Base-by-base conservation (phyloP, 2,329 filamentous ascomycete species). In the Diaporthe sp. region DNA sequence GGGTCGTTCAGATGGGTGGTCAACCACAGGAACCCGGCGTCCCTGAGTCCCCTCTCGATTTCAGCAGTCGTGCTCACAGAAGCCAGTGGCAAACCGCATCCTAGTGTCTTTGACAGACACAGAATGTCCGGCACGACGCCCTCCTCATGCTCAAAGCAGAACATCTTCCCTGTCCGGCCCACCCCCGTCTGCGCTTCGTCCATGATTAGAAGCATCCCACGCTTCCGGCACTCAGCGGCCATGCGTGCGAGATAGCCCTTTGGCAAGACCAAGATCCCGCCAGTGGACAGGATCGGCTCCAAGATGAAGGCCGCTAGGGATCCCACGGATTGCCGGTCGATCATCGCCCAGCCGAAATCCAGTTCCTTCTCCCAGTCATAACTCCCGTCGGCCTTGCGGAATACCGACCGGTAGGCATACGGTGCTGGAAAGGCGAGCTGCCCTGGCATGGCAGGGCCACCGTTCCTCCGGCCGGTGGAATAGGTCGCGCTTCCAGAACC, bases 301-400 rank as follows among this genome's bases (percentile, higher is more conserved):
- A 93, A 82, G 73, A 93, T 90, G 44, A 91, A 88, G 0, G 92
- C 92, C 0, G 91, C 91, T 0, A 93, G 85, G 0, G 90, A 92
- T 0, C 91, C 91, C 25, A 88, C 87, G 1, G 86, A 89, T 75
- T 91, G 88, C 6, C 85, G 83, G 78, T 93, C 91, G 58, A 93
- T 83, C 82, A 93, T 85, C n/a, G 85, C 84, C 85, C 89, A 93
- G 25, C 90, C 91, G 78, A 89, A 93, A 15, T 91, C 87, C 19
- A 94, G 83, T 80, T 94, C 92, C 0, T 89, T 88, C 78, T 91
- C 85, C 92, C 92, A 94, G 80, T 94, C 91, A 77, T 94, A 90
- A 0, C 86, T 87, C 0, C 91, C 91, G 77, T 93, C 90, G 1
- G 49, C 62, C 49, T 88, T 87, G 13, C 89, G 87, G 81, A 94